Evolutionary conservation across 2,329 filamentous ascomycete genomes (phyloP).

Genomic region (Colletotrichum liaoningense): DNA sequence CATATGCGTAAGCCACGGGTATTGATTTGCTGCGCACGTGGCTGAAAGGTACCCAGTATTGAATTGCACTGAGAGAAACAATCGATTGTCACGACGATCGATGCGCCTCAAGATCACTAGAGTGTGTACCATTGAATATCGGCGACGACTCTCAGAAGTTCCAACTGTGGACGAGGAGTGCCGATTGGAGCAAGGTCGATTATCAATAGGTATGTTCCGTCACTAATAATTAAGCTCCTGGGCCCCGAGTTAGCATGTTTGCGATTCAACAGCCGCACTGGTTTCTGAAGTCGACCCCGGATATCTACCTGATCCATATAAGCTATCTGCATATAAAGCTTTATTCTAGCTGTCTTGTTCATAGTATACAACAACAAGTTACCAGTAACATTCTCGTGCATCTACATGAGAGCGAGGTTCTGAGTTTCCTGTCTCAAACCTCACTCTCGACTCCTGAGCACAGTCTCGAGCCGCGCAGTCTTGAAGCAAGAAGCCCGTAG

Average conservation of each 20-base stretch:
- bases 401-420: too few relatives aligned
- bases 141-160: not conserved
- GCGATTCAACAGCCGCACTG: too few relatives aligned
- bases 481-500: too few relatives aligned
- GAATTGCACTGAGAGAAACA: not conserved
- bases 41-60: not conserved
- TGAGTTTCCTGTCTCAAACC: too few relatives aligned
- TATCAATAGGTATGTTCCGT: not conserved
- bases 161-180: not conserved
- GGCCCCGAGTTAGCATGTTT: not conserved
- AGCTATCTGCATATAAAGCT: not conserved
- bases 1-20: too few relatives aligned
- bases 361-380: too few relatives aligned
- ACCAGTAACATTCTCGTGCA: too few relatives aligned
- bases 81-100: not conserved
- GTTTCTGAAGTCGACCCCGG: not conserved
- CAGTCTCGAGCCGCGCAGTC: too few relatives aligned
- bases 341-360: too few relatives aligned
- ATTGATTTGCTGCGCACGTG: not conserved
- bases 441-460: too few relatives aligned
- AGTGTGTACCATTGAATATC: not conserved
- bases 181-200: not conserved
- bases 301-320: too few relatives aligned
- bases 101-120: not conserved
- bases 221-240: too few relatives aligned